Evolutionary conservation across 768 basidiomycete species (phyloP).

Genomic region (Boletus eberwhitei): DNA sequence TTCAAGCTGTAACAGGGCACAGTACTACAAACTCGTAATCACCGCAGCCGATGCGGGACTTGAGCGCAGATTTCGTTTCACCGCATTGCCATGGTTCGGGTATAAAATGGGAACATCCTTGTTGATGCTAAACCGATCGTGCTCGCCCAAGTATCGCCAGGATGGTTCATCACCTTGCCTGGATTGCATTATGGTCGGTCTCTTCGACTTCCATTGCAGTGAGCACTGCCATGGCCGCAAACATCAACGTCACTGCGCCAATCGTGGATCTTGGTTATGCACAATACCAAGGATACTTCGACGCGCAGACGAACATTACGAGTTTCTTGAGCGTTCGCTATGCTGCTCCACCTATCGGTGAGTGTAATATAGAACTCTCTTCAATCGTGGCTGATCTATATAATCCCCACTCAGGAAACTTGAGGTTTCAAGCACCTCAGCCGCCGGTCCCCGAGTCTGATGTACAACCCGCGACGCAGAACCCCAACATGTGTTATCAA

Average conservation of each 20-base stretch:
- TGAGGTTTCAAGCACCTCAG: constrained; percentile 31
- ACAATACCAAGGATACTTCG: constrained; percentile 27
- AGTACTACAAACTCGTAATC: too few relatives aligned
- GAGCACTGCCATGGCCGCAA: neutral
- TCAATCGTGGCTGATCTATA: neutral
- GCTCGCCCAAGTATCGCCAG: neutral
- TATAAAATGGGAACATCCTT: neutral
- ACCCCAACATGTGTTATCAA: constrained; percentile 29
- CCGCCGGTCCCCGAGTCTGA: constrained; percentile 13
- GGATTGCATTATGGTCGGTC: neutral
- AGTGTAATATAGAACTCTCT: neutral
- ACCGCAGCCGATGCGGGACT: too few relatives aligned
- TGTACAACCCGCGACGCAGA: constrained; percentile 26
- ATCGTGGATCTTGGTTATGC: constrained; percentile 32
- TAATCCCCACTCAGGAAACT: constrained; percentile 6
- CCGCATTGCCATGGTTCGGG: too few relatives aligned
- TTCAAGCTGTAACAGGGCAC: too few relatives aligned
- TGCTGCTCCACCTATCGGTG: constrained; percentile 48
- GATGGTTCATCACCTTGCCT: constrained; percentile 1
- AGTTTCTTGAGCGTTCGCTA: constrained; percentile 37
- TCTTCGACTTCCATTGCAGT: neutral
- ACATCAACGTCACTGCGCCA: constrained; percentile 1
- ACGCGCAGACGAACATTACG: constrained; percentile 20
- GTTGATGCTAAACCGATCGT: too few relatives aligned
- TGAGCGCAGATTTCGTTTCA: too few relatives aligned